Base-by-base conservation (phyloP, 495 filamentous ascomycete species). In the Chaetomium cochliodes region DNA sequence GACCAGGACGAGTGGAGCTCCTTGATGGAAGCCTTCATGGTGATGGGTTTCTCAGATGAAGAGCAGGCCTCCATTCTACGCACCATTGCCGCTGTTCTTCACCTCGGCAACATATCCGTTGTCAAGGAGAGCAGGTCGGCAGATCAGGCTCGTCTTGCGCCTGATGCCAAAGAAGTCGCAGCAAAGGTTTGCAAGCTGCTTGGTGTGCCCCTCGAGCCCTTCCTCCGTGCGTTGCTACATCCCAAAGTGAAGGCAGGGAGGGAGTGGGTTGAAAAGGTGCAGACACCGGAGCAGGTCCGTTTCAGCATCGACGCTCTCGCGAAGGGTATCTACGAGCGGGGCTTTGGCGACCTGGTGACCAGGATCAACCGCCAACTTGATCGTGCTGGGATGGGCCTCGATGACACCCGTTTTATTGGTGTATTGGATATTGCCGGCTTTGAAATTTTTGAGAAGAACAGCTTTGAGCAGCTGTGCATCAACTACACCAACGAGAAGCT, bases 401-500 rank as follows among this genome's bases (percentile, higher is more conserved):
- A 98, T 58, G 93, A 97, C 64, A 91, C 90, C 9, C 88, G 89
- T 64, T 99, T 99, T 73, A 98, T 99, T 67, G 96, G 96, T 39
- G 96, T 99, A 3, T 86, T 99, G 47, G 96, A 99, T 86, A 98
- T 99, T 79, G 96, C 96, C 62, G 96, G 96, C 42, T 99, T 99
- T 72, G 96, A 99, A 67, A 99, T 99, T 58, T 99, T 99, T 71
- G 91, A 99, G 68, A 85, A 91, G 65, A 99, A 99, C 75, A 96
- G 92, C 79, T 99, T 99, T 69, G 96, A 99, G 76, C 96, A 99
- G 74, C 85, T 99, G 6, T 98, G 96, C 79, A 99, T 99, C 80
- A 99, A 99, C 73, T 99, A 98, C 78, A 98, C 96, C 63, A 99
- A 99, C 75, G 96, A 99, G 74, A 99, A 97, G 75, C 86, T 99